A percentile compares a stretch with the other conserved stretches of the same genome.
phyloP scores from a whole-genome alignment of 2,329 filamentous ascomycete genomes.

The Pyricularia sp. region DNA sequence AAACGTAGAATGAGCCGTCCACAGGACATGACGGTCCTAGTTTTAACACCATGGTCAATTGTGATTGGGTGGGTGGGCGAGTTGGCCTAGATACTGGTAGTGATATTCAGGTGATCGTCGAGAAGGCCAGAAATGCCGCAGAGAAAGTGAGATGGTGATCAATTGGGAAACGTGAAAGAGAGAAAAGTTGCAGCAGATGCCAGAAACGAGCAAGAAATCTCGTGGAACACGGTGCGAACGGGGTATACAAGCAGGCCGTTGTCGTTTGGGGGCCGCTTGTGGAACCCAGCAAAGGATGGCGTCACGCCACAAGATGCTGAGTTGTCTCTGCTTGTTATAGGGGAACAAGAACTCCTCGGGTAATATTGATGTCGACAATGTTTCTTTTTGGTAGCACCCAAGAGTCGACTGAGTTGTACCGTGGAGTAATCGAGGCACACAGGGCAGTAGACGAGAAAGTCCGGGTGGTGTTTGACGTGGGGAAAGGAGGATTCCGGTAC shows the following conservation, averaged over 20 bases:
- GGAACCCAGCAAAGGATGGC: background rate
- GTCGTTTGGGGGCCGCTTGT: background rate
- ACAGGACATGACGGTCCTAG: constrained; percentile 16
- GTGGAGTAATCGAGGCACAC: background rate
- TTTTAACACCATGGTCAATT: background rate
- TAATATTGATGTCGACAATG: background rate
- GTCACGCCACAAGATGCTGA: background rate
- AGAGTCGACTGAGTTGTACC: background rate
- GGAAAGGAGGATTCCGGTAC: background rate
- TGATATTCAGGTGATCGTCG: background rate
- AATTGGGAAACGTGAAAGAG: background rate
- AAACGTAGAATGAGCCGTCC: constrained; percentile 26
- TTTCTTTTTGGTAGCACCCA: background rate
- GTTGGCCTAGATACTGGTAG: background rate
- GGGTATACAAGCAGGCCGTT: background rate
- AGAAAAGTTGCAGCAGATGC: background rate
- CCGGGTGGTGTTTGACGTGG: background rate
- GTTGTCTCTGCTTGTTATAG: background rate
- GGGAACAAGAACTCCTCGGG: background rate
- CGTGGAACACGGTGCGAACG: background rate
- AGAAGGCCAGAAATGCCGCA: background rate
- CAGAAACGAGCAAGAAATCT: background rate
- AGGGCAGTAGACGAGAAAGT: background rate
- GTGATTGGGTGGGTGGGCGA: background rate
- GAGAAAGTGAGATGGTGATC: background rate